A percentile compares a stretch with the other conserved stretches of the same genome.
phyloP scores from a whole-genome alignment of 2,329 filamentous ascomycete species.

The Penicillium brasilianum region DNA sequence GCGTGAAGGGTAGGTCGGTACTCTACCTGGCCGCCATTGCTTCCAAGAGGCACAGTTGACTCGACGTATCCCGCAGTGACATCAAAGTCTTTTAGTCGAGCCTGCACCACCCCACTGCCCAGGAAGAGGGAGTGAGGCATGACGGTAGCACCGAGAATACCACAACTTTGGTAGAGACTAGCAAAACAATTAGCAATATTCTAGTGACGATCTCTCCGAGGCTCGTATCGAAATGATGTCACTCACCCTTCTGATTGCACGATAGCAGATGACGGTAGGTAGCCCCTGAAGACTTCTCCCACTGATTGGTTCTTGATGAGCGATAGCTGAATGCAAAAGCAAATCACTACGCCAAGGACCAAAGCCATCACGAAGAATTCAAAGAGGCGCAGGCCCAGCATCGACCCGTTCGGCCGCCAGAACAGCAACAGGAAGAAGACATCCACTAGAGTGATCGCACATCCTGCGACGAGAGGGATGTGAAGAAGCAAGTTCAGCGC shows the following conservation, averaged over 20 bases:
- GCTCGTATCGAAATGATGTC: not conserved
- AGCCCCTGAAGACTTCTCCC: constrained; percentile 60
- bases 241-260: constrained; percentile 57
- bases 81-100: constrained; percentile 57
- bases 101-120: constrained; percentile 61
- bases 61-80: constrained; percentile 45
- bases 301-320: constrained; percentile 56
- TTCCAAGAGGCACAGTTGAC: constrained; percentile 35
- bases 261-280: constrained; percentile 59
- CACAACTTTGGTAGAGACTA: constrained; percentile 60
- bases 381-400: constrained; percentile 58
- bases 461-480: constrained; percentile 60
- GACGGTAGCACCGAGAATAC: constrained; percentile 59
- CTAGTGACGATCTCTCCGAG: not conserved
- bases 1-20: constrained; percentile 74
- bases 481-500: constrained; percentile 60
- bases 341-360: constrained; percentile 61
- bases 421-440: constrained; percentile 63
- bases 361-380: constrained; percentile 60
- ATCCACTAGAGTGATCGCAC: constrained; percentile 62
- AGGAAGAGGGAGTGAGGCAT: constrained; percentile 67
- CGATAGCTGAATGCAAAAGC: constrained; percentile 62
- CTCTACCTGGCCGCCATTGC: constrained; percentile 57
- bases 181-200: constrained; percentile 12
- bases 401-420: constrained; percentile 58